Evolutionary conservation across 257 asterid genomes (phyloP).

Genomic region (Solanum dulcamara): DNA sequence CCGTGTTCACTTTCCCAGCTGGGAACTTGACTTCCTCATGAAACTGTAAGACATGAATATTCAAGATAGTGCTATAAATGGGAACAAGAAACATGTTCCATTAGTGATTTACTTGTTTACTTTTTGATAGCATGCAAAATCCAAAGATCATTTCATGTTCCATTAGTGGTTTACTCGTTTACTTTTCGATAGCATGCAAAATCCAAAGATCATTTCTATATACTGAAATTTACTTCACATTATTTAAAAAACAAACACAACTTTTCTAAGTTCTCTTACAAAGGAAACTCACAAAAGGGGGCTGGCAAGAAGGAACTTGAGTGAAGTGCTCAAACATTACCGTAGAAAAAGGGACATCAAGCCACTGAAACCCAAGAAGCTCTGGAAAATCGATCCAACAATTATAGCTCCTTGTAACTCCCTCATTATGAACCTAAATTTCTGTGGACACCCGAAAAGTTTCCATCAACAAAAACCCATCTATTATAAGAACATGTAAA

Average conservation of each 20-base stretch:
- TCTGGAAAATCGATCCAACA: constrained; percentile 76
- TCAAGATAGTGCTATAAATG: too few species aligned
- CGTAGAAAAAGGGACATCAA: constrained; percentile 74
- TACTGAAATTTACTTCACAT: background rate
- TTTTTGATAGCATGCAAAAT: too few species aligned
- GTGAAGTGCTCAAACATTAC: constrained; percentile 23
- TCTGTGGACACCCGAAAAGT: constrained; percentile 24
- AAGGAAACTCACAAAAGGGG: background rate
- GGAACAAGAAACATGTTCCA: too few species aligned
- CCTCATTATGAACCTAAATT: constrained; percentile 88
- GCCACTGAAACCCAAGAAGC: constrained; percentile 88
- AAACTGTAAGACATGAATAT: too few species aligned
- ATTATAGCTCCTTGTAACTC: constrained; percentile 96
- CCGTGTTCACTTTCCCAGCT: too few species aligned
- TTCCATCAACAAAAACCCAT: background rate
- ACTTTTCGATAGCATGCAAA: background rate
- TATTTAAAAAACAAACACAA: background rate
- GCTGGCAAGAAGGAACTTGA: background rate
- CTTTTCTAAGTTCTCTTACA: background rate
- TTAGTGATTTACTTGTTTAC: too few species aligned
- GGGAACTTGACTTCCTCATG: too few species aligned
- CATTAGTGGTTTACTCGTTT: background rate
- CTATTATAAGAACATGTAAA: background rate
- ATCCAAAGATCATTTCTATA: background rate
- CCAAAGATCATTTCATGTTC: too few species aligned